phyloP scores from a whole-genome alignment of 331 rosid genomes.

The Rhamnella rubrinervis region DNA sequence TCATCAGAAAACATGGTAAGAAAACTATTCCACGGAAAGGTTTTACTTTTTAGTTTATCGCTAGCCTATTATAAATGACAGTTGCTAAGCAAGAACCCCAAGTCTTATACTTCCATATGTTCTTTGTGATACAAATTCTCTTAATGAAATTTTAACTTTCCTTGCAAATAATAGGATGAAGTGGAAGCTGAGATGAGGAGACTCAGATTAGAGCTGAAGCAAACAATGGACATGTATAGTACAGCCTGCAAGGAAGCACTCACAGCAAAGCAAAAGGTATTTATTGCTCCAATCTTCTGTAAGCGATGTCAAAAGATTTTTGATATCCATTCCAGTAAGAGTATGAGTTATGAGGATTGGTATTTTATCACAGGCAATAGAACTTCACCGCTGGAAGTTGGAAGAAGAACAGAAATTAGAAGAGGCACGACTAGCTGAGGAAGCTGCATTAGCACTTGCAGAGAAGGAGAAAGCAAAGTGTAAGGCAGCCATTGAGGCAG shows the following conservation, averaged over 20 bases:
- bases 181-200: conserved; percentile 84
- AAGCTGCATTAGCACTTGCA: conserved; percentile 52
- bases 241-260: conserved; percentile 77
- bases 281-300: background rate
- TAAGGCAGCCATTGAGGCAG: conserved; percentile 59
- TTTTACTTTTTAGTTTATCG: too few relatives aligned
- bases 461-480: conserved; percentile 53
- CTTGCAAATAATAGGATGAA: conserved; percentile 50
- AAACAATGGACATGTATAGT: conserved; percentile 75
- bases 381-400: conserved; percentile 63
- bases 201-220: conserved; percentile 67
- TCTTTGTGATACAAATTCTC: background rate
- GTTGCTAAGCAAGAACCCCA: background rate
- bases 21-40: background rate
- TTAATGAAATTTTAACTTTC: background rate
- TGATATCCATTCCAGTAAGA: background rate
- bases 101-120: background rate
- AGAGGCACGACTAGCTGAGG: conserved; percentile 50
- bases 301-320: background rate
- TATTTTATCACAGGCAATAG: conserved; percentile 45
- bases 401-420: conserved; percentile 52
- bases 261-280: conserved; percentile 55
- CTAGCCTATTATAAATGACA: background rate
- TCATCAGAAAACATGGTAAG: conserved; percentile 40
- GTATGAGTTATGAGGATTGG: background rate